A percentile compares a stretch with the other conserved stretches of the same genome.
These are phyloP conservation scores for Diplotaxis tenuifolia DNA, from an alignment of 345 rosid species.

Conservation along the genomic window DNA sequence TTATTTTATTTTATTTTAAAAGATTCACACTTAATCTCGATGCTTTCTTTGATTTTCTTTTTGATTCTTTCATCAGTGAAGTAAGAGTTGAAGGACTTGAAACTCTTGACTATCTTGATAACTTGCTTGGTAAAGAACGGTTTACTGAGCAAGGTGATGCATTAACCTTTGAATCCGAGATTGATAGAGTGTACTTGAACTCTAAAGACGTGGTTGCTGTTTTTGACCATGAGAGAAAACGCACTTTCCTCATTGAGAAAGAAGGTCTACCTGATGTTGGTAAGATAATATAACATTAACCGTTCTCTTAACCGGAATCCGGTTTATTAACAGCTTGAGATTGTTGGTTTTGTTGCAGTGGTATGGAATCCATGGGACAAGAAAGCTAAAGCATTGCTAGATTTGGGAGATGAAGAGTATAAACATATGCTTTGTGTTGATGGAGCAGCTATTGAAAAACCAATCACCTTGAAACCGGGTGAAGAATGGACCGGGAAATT, in stretches of 20 bases:
- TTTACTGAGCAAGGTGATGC: conserved; percentile 96
- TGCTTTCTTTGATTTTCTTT: too few species aligned
- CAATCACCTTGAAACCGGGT: conserved; percentile 81
- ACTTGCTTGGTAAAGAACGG: conserved; percentile 69
- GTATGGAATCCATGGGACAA: conserved; percentile 99
- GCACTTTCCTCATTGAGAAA: conserved; percentile 63
- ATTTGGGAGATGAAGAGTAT: conserved; percentile 92
- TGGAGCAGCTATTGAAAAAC: conserved; percentile 77
- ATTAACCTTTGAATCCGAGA: conserved; percentile 85
- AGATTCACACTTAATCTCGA: too few species aligned
- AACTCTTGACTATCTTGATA: conserved; percentile 91
- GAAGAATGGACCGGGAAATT: conserved; percentile 99
- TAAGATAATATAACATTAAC: conserved; percentile 35
- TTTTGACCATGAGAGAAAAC: conserved; percentile 76
- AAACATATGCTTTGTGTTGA: conserved; percentile 93
- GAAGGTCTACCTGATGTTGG: conserved; percentile 93
- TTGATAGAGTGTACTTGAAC: conserved; percentile 77
- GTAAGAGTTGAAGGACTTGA: conserved; percentile 94
- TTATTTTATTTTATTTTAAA: too few species aligned
- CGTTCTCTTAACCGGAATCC: not conserved
- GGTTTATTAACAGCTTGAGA: not conserved
- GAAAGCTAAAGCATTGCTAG: conserved; percentile 77
- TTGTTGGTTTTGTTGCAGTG: conserved; percentile 42
- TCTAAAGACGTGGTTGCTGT: conserved; percentile 61
- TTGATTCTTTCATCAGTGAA: conserved; percentile 87